Conservation (phyloP, 2,329 filamentous ascomycete species). For the Verticillium alfalfae region DNA sequence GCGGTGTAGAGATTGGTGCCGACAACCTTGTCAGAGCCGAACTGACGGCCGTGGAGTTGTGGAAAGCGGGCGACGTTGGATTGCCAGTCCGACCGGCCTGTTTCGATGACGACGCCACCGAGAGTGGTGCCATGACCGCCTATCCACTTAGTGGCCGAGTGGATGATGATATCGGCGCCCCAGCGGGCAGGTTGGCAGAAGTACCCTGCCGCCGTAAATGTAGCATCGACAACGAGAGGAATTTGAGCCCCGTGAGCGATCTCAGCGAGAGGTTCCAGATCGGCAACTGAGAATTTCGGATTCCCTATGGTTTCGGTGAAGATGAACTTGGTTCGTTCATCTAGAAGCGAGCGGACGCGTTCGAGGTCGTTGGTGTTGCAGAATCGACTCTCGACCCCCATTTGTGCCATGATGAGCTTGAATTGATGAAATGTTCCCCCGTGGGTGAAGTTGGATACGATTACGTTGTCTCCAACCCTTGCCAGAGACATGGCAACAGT, state of each 20-base stretch:
- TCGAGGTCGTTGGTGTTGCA: conserved; percentile 73
- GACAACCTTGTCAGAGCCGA: conserved; percentile 92
- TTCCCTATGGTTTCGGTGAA: conserved; percentile 93
- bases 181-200: conserved; percentile 82
- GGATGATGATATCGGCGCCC: conserved; percentile 88
- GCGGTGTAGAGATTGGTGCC: conserved; percentile 81
- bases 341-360: conserved; percentile 76
- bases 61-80: conserved; percentile 80
- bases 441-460: conserved; percentile 86
- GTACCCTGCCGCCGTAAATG: conserved; percentile 89
- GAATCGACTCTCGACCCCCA: conserved; percentile 86
- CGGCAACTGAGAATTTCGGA: conserved; percentile 86
- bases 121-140: conserved; percentile 93
- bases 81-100: conserved; percentile 92
- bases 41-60: conserved; percentile 82
- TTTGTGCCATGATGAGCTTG: conserved; percentile 79
- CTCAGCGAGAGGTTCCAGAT: conserved; percentile 81
- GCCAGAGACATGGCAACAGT: conserved; percentile 80
- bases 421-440: conserved; percentile 97
- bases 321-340: conserved; percentile 88
- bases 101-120: conserved; percentile 78
- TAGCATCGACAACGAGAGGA: conserved; percentile 75
- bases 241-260: conserved; percentile 66
- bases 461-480: conserved; percentile 84
- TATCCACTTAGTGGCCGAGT: conserved; percentile 96